Evolutionary conservation across 768 basidiomycete genomes (phyloP).

Genomic region (Pleurotus citrinopileatus): DNA sequence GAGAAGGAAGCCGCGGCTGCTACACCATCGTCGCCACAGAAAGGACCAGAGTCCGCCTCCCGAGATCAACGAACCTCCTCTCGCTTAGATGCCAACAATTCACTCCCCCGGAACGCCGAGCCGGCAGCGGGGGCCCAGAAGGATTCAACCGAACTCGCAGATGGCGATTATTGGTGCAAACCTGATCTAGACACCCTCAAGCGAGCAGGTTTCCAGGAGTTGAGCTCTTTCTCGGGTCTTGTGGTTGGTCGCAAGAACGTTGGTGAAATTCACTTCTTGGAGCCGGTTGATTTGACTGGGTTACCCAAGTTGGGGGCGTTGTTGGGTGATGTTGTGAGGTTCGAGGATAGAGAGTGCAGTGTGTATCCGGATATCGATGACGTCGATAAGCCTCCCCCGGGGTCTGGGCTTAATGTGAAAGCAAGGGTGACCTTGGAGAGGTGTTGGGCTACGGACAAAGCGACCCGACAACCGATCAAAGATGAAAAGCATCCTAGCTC

Average conservation of each 20-base stretch:
- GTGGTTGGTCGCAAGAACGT: slow-evolving; percentile 90
- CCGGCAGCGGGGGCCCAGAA: slow-evolving; percentile 22
- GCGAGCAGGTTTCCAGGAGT: slow-evolving; percentile 66
- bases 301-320: slow-evolving; percentile 77
- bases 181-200: slow-evolving; percentile 76
- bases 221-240: slow-evolving; percentile 72
- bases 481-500: slow-evolving; percentile 70
- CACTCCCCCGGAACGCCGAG: slow-evolving; percentile 16
- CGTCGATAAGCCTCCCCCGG: slow-evolving; percentile 79
- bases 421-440: slow-evolving; percentile 73
- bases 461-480: slow-evolving; percentile 85
- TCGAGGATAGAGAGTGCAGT: slow-evolving; percentile 88
- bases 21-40: slow-evolving; percentile 34
- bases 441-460: slow-evolving; percentile 91
- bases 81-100: slow-evolving; percentile 34
- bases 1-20: slow-evolving; percentile 63
- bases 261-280: slow-evolving; percentile 83
- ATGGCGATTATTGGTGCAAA: slow-evolving; percentile 91
- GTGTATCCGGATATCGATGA: slow-evolving; percentile 92
- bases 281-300: slow-evolving; percentile 82
- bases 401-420: slow-evolving; percentile 86
- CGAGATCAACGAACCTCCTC: slow-evolving; percentile 26
- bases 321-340: slow-evolving; percentile 82
- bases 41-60: slow-evolving; percentile 17
- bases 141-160: slow-evolving; percentile 46